Evolutionary conservation across 768 basidiomycete genomes (phyloP), one percentile per base, ranked within the genome.

Genomic region (Pisolithus albus): DNA sequence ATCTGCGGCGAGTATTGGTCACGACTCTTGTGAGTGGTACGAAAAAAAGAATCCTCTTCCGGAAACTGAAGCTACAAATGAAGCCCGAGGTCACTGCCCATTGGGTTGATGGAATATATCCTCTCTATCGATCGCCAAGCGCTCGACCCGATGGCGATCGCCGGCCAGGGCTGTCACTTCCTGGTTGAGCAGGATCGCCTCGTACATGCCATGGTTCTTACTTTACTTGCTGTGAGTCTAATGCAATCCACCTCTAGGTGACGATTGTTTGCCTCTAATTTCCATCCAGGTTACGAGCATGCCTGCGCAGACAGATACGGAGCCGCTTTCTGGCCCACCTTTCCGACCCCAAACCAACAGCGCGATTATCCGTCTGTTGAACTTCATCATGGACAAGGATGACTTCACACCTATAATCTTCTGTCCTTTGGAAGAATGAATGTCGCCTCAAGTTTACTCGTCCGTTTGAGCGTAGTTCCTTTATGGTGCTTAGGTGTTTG

Each of bases 401-500:
- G 55, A 58, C 11, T 32, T 58, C 6, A 24, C 46, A 47, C 55
- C 51, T 15, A 51, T 46, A 40, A 16, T 47, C 38, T 34, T 54
- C 26, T 43, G 37, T 52, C 65, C 59, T 24, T 57, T 45, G 15
- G 41, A 54, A 24, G 49, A 57, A 18, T 61, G 6, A 76, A 81
- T 61, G 51, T 59, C 42, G 64, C 83, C 10, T 75, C 77, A 52
- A 63, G 44, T 6, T 71, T 84, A 19, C 61, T 88, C n/a, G 49
- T 85, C n/a, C 67, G 67, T 53, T 87, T 82, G 80, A 78, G 80
- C 28, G 56, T 72, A 10, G 66, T 76, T 10, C 62, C 84, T 3
- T 74, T 77, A 1, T 88, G 86, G 86, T 72, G 71, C 49, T 90
- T 88, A 86, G 65, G 61, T 10, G 64, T 75, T 7, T 88, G 84